Percentiles rank a stretch among this genome's conserved stretches.
Conservation (phyloP, 2,329 filamentous ascomycete genomes). For the Fonsecaea multimorphosa region DNA sequence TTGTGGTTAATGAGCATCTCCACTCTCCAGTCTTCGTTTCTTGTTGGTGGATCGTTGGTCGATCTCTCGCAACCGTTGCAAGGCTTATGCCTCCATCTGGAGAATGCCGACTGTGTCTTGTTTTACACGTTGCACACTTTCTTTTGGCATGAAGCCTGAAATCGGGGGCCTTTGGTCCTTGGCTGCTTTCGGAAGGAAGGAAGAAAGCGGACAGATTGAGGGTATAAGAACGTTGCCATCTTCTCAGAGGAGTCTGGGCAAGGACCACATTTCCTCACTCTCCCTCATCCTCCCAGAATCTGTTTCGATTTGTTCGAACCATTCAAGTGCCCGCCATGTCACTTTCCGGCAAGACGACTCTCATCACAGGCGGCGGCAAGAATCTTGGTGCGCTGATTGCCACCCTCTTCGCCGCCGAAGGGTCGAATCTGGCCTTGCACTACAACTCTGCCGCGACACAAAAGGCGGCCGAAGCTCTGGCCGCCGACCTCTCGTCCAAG, state of each 20-base stretch:
- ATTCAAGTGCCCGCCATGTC: slow-evolving; percentile 40
- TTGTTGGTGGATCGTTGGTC: not conserved
- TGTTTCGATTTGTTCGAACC: not conserved
- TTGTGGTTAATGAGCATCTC: not conserved
- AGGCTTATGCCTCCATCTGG: not conserved
- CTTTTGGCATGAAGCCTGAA: not conserved
- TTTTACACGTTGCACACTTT: not conserved
- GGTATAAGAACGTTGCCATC: slow-evolving; percentile 1
- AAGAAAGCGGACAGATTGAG: not conserved
- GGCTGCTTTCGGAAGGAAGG: not conserved
- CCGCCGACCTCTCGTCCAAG: slow-evolving; percentile 46
- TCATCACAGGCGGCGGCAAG: slow-evolving; percentile 53
- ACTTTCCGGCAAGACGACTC: slow-evolving; percentile 49
- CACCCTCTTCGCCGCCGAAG: slow-evolving; percentile 45
- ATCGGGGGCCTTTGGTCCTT: too few relatives aligned
- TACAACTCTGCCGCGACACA: slow-evolving; percentile 52
- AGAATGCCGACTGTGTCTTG: not conserved
- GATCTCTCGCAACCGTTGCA: not conserved
- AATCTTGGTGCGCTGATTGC: slow-evolving; percentile 52
- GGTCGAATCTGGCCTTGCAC: slow-evolving; percentile 48
- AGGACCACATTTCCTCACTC: not conserved
- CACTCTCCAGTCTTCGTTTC: not conserved
- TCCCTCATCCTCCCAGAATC: not conserved
- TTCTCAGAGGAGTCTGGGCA: not conserved
- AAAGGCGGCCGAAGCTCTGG: slow-evolving; percentile 46